Base-by-base conservation (phyloP, 2,329 filamentous ascomycete genomes). In the Ophidiomyces ophidiicola region DNA sequence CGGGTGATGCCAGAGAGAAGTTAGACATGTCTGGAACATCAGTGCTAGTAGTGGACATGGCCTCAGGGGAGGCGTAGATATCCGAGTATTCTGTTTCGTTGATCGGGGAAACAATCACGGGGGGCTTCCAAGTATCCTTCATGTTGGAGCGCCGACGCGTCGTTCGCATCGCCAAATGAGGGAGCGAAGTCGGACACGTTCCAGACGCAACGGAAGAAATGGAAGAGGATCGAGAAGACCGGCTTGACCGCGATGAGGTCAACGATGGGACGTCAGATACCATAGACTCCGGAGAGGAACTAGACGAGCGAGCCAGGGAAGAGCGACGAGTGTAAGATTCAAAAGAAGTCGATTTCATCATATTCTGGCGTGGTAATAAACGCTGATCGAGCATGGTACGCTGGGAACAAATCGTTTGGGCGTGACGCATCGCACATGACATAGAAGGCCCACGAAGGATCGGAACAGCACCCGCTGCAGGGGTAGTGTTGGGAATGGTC, bases 201-300 rank as follows among this genome's bases (percentile, higher is more conserved):
- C 50, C 55, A 14, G 60, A 63, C 11, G 59, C 53, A 37, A 50
- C 60, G n/a, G 63, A 66, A 4, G 62, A 66, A 33, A 65, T 58
- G 3, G 63, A 65, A 4, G 62, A 66, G 12, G 63, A 74, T 55
- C 71, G 69, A 59, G 70, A 73, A 55, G 56, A 61, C 48, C 61
- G 62, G 47, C 57, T 72, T 39, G 69, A 72, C 6, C 19, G 36
- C 3, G 41, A 43, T 21, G 69, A 66, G 46, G 71, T 72, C 44
- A 72, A 61, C 10, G 67, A 67, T 24, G 71, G 73, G 39, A 65
- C 65, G 53, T 78, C 74, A 19, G 73, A 76, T 24, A 76, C 58
- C 68, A 77, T 74, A 23, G 74, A 78, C 46, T 77, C 74, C n/a
- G 75, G 74, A 30, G 68, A 72, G 6, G 67, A 71, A 14, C 57